Conservation (phyloP, 495 filamentous ascomycete genomes). For the Penicillium lividum region DNA sequence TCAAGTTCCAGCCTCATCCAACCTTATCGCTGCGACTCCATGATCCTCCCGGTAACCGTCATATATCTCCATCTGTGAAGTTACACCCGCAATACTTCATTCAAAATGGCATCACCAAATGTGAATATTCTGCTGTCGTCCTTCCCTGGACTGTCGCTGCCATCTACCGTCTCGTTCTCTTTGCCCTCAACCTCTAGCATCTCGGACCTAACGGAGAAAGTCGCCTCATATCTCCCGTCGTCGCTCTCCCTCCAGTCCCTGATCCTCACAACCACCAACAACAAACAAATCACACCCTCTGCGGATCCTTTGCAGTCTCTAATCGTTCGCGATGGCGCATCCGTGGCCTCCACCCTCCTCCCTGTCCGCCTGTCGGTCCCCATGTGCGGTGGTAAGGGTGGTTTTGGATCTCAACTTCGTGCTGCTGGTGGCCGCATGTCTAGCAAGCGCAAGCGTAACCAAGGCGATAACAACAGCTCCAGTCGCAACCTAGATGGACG, state of each 20-base stretch:
- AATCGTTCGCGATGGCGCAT: slow-evolving; percentile 26
- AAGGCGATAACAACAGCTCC: slow-evolving; percentile 82
- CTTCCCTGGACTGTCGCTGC: slow-evolving; percentile 79
- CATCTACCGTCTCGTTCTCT: slow-evolving; percentile 71
- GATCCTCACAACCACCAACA: slow-evolving; percentile 79
- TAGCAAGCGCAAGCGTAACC: slow-evolving; percentile 80
- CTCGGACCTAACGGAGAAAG: slow-evolving; percentile 60
- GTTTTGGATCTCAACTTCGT: slow-evolving; percentile 95
- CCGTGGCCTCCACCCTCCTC: slow-evolving; percentile 67
- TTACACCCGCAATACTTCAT: not conserved
- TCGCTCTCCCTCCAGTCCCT: slow-evolving; percentile 51
- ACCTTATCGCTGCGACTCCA: not conserved
- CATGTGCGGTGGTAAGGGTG: slow-evolving; percentile 89
- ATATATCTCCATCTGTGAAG: slow-evolving; percentile 4
- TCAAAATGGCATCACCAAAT: slow-evolving; percentile 41
- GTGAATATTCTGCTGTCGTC: slow-evolving; percentile 83
- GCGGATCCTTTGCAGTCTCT: slow-evolving; percentile 34
- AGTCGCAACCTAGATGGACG: slow-evolving; percentile 93
- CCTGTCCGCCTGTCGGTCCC: slow-evolving; percentile 75
- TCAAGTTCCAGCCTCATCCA: not conserved
- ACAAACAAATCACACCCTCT: slow-evolving; percentile 60
- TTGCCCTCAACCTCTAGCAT: slow-evolving; percentile 66
- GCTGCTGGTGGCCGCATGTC: slow-evolving; percentile 98
- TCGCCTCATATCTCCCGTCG: slow-evolving; percentile 65
- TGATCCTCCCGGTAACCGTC: not conserved